phyloP scores from a whole-genome alignment of 768 basidiomycete species.

The Tulasnella calospora region DNA sequence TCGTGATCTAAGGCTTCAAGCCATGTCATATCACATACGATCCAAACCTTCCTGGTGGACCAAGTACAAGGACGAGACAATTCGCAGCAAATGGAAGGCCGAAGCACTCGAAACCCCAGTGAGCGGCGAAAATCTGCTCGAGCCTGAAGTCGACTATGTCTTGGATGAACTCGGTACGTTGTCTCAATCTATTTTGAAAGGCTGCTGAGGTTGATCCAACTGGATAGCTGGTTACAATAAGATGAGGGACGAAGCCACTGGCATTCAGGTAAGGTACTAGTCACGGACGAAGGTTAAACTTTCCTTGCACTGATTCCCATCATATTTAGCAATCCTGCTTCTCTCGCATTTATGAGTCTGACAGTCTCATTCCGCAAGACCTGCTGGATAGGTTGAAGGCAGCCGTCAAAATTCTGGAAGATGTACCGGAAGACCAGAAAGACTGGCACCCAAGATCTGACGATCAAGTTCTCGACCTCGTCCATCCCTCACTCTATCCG shows the following conservation, averaged over 20 bases:
- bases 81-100: constrained; percentile 11
- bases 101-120: constrained; percentile 11
- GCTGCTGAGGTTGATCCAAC: not conserved
- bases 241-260: constrained; percentile 6
- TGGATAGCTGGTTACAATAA: constrained; percentile 5
- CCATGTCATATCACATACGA: constrained; percentile 17
- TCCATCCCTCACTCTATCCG: constrained; percentile 34
- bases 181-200: not conserved
- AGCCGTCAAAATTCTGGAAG: constrained; percentile 29
- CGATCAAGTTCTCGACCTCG: constrained; percentile 33
- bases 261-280: constrained; percentile 6
- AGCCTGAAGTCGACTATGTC: constrained; percentile 15
- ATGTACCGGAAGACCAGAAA: constrained; percentile 30
- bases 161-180: constrained; percentile 7
- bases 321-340: constrained; percentile 5
- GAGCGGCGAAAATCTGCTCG: not conserved
- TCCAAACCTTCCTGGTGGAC: constrained; percentile 18
- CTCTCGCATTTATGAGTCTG: constrained; percentile 27
- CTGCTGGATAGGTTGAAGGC: constrained; percentile 21
- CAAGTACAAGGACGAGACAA: constrained; percentile 18
- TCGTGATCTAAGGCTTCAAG: not conserved
- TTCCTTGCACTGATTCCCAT: not conserved
- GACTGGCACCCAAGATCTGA: constrained; percentile 36
- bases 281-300: too few relatives aligned
- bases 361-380: constrained; percentile 29